Base-by-base conservation (phyloP, 768 basidiomycete genomes). In the Mycena alexandri region DNA sequence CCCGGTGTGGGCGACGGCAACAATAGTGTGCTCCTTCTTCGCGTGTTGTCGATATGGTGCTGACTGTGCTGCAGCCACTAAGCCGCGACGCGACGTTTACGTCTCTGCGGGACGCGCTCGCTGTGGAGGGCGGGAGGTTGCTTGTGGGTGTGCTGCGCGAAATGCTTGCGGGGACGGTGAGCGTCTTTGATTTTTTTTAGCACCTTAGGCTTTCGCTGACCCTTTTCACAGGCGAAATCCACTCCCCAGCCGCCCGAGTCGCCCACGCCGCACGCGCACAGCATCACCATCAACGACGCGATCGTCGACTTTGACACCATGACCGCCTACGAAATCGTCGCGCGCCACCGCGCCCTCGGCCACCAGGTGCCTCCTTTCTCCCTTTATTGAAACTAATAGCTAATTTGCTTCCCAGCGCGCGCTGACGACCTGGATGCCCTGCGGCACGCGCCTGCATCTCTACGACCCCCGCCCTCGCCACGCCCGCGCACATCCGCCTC, bases 131-230 rank as follows among this genome's bases (percentile, higher is more conserved):
- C 0, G 95, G 93, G 0, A 79, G 84, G 38, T 79, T 95, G 2
- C 81, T 98, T 21, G 92, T 95, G 3, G 80, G 87, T 4, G 86
- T 92, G 17, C 77, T 97, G 14, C 84, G 92, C 46, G 82, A 86
- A 34, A 88, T 95, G 80, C 77, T 87, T 21, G 72, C 75, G 1
- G 90, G 87, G 53, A 87, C 75, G 65, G 92, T 91, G 61, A 81
- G 63, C 16, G n/a, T 29, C 5, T 61, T 16, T 29, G 50, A n/a
- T n/a, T n/a, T n/a, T 34, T 47, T 24, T 9, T 9, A 10, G 38
- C 50, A 12, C 36, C 33, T 67, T 38, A 50, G 25, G 63, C 19
- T 51, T 34, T 42, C 17, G 19, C 25, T 53, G 22, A 56, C 29
- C 22, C 38, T 5, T 21, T 11, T 50, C 21, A n/a, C 63, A 92